Conservation (phyloP, 2,329 filamentous ascomycete species). For the Pseudopyrenochaeta lycopersici region DNA sequence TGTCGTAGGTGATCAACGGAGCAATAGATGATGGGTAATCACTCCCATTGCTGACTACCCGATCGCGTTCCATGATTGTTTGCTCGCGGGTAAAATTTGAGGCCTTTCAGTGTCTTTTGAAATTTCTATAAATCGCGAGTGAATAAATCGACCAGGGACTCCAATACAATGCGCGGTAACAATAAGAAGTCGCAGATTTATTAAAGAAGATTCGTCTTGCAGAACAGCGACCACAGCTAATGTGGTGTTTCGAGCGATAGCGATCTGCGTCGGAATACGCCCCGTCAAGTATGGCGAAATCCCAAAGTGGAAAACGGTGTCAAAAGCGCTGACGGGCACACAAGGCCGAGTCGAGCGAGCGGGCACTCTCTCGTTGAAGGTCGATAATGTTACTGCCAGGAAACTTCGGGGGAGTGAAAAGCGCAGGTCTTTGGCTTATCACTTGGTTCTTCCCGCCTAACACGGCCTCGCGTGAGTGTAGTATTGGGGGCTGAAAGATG, state of each 20-base stretch:
- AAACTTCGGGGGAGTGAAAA: neutral
- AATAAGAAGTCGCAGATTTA: neutral
- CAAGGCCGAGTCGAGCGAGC: neutral
- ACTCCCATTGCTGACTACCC: constrained; percentile 4
- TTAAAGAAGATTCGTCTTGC: neutral
- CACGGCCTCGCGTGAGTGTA: neutral
- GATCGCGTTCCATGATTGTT: constrained; percentile 13
- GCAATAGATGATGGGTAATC: constrained; percentile 11
- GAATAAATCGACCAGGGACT: neutral
- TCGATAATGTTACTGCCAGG: neutral
- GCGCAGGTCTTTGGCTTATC: constrained; percentile 5
- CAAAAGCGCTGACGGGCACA: neutral
- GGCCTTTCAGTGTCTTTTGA: neutral
- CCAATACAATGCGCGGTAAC: neutral
- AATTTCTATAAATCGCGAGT: neutral
- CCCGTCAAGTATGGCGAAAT: neutral
- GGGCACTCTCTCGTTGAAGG: neutral
- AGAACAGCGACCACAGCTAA: neutral
- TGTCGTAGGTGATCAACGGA: constrained; percentile 22
- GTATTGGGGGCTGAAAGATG: constrained; percentile 16
- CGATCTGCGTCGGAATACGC: neutral
- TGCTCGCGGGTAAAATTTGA: neutral
- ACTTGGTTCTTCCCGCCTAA: neutral
- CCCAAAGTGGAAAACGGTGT: neutral
- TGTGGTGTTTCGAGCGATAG: neutral